phyloP scores from a whole-genome alignment of 1,139 yeast species.

The Pichia sp. region DNA sequence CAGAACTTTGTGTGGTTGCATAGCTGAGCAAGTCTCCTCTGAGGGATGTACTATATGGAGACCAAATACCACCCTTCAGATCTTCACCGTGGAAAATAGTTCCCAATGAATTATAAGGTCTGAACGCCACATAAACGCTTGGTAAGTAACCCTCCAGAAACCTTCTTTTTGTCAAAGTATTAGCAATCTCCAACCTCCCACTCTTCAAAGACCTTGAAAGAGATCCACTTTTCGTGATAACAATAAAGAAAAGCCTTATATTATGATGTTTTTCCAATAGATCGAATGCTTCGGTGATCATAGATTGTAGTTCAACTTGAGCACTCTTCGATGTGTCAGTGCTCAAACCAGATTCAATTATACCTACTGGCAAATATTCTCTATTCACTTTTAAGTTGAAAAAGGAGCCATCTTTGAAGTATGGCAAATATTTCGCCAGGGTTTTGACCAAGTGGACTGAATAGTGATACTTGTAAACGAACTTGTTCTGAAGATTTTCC shows the following conservation, averaged over 20 bases:
- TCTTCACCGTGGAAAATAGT: conserved; percentile 76
- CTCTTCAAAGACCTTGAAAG: conserved; percentile 78
- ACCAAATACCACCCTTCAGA: conserved; percentile 79
- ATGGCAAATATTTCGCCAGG: conserved; percentile 72
- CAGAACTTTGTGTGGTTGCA: conserved; percentile 59
- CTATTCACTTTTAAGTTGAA: conserved; percentile 82
- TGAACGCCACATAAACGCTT: conserved; percentile 78
- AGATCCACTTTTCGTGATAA: conserved; percentile 74
- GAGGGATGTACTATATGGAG: conserved; percentile 56
- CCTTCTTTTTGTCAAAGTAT: conserved; percentile 79
- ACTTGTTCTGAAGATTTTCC: conserved; percentile 8
- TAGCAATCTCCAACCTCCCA: conserved; percentile 89
- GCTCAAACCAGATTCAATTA: conserved; percentile 73
- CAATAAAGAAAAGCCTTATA: conserved; percentile 73
- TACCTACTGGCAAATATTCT: conserved; percentile 79
- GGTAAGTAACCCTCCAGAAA: conserved; percentile 71
- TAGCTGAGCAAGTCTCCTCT: conserved; percentile 45
- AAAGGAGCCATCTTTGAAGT: conserved; percentile 84
- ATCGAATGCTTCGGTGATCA: conserved; percentile 70
- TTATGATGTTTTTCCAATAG: conserved; percentile 63
- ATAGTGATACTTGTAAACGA: conserved; percentile 58
- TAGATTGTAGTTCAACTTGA: conserved; percentile 55
- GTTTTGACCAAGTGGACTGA: conserved; percentile 84
- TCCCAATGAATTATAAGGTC: conserved; percentile 57
- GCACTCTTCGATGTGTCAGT: conserved; percentile 32